Conservation (phyloP, 106 monocot species). For the Dendrobium catenatum region DNA sequence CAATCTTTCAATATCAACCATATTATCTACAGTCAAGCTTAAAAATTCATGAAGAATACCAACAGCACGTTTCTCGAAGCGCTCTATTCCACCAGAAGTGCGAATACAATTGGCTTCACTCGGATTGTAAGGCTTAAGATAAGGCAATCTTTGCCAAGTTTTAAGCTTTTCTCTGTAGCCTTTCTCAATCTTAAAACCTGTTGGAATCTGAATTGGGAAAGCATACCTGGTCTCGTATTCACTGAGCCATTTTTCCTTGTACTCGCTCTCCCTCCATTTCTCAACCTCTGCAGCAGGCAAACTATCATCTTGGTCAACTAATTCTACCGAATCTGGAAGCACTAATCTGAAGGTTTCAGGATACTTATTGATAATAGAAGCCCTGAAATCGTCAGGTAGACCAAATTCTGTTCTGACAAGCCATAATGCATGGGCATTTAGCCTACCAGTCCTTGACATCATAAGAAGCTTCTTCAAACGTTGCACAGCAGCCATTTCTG, state of each 20-base stretch:
- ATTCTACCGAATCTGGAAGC: constrained; percentile 29
- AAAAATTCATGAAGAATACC: constrained; percentile 75
- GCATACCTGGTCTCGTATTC: constrained; percentile 74
- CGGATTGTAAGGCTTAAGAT: constrained; percentile 62
- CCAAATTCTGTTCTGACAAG: constrained; percentile 74
- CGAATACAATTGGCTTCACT: constrained; percentile 18
- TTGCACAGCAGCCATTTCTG: constrained; percentile 13
- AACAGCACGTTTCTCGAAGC: constrained; percentile 59
- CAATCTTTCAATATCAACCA: constrained; percentile 57
- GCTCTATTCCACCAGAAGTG: constrained; percentile 24
- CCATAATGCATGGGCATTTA: constrained; percentile 66
- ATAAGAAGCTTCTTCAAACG: constrained; percentile 68
- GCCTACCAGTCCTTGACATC: constrained; percentile 38
- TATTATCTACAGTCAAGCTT: constrained; percentile 72
- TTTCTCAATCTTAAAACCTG: constrained; percentile 61
- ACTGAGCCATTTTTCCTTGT: constrained; percentile 65
- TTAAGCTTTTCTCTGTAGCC: constrained; percentile 61
- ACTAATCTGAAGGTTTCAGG: constrained; percentile 30
- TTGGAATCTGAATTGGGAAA: constrained; percentile 71
- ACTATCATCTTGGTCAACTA: constrained; percentile 28
- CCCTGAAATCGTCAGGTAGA: constrained; percentile 51
- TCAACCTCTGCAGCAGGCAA: constrained; percentile 45
- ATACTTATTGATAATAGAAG: constrained; percentile 33
- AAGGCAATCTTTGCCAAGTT: constrained; percentile 75
- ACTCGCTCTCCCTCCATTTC: constrained; percentile 74